Percentiles rank a stretch among this genome's conserved stretches.
Conservation (phyloP, 129 eudicot species). For the Ambrosia trifida region DNA sequence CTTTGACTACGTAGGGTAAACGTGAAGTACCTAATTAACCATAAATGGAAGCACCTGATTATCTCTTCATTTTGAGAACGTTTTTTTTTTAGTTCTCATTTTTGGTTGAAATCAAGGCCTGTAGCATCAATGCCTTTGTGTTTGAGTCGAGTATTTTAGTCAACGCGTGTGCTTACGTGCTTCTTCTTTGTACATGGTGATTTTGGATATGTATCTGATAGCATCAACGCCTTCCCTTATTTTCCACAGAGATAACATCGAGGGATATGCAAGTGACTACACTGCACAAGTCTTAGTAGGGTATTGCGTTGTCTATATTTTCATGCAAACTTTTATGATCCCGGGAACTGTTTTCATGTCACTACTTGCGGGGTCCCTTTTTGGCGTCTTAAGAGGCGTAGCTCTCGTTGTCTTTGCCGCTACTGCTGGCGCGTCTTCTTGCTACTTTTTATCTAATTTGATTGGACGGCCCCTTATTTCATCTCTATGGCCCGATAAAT, state of each 20-base stretch:
- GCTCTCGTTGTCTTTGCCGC: conserved; percentile 84
- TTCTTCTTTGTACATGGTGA: neutral
- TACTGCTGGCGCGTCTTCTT: conserved; percentile 88
- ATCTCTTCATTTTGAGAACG: neutral
- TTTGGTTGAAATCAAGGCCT: neutral
- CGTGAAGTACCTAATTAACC: neutral
- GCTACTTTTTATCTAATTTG: conserved; percentile 78
- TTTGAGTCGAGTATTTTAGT: neutral
- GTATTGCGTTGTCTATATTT: conserved; percentile 75
- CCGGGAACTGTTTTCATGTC: conserved; percentile 97
- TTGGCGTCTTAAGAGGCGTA: conserved; percentile 79
- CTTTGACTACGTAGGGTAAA: neutral
- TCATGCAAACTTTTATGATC: conserved; percentile 98
- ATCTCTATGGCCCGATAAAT: conserved; percentile 85
- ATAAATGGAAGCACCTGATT: neutral
- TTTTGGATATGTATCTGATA: conserved; percentile 6
- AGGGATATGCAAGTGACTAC: conserved; percentile 89
- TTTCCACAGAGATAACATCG: conserved; percentile 66
- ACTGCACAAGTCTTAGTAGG: conserved; percentile 80
- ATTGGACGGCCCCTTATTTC: conserved; percentile 83
- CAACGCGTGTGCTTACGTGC: neutral
- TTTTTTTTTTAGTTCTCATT: neutral
- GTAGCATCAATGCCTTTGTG: too few species aligned
- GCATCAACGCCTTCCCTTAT: neutral
- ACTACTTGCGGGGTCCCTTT: conserved; percentile 83